A percentile compares a stretch with the other conserved stretches of the same genome.
Conservation (phyloP, 179 eudicot genomes). For the Silene coronaria region DNA sequence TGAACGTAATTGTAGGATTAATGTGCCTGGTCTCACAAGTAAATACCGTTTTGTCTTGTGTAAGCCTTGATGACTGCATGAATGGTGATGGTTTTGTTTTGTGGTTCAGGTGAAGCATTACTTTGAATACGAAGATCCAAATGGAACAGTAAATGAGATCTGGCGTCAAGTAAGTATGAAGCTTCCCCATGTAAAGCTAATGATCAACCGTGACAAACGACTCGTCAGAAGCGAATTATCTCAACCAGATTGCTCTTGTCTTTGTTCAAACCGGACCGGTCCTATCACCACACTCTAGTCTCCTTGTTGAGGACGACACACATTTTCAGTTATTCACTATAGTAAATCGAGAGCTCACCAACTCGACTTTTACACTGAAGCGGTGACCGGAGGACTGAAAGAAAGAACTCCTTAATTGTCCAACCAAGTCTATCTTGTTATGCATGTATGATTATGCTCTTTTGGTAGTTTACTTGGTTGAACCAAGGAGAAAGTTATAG, state of each 20-base stretch:
- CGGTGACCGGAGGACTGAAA: background rate
- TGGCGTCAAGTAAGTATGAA: slow-evolving; percentile 74
- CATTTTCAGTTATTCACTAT: background rate
- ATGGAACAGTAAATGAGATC: slow-evolving; percentile 69
- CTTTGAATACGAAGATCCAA: slow-evolving; percentile 67
- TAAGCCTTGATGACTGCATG: background rate
- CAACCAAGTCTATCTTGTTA: background rate
- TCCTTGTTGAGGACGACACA: background rate
- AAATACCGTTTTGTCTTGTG: background rate
- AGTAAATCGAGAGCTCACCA: background rate
- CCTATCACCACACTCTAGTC: slow-evolving; percentile 31
- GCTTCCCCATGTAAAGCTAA: slow-evolving; percentile 54
- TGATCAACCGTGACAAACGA: slow-evolving; percentile 71
- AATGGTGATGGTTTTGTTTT: background rate
- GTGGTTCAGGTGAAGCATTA: slow-evolving; percentile 51
- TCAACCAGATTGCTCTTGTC: slow-evolving; percentile 64
- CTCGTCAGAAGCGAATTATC: slow-evolving; percentile 45
- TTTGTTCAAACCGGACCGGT: slow-evolving; percentile 61
- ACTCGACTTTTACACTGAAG: background rate
- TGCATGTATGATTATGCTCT: background rate
- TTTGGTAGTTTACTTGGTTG: background rate
- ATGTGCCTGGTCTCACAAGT: background rate
- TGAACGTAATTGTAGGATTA: too few species aligned
- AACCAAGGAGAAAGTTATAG: background rate
- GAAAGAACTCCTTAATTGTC: background rate